phyloP scores from a whole-genome alignment of 176 grass and related monocot species.

The Oryza coarctata region DNA sequence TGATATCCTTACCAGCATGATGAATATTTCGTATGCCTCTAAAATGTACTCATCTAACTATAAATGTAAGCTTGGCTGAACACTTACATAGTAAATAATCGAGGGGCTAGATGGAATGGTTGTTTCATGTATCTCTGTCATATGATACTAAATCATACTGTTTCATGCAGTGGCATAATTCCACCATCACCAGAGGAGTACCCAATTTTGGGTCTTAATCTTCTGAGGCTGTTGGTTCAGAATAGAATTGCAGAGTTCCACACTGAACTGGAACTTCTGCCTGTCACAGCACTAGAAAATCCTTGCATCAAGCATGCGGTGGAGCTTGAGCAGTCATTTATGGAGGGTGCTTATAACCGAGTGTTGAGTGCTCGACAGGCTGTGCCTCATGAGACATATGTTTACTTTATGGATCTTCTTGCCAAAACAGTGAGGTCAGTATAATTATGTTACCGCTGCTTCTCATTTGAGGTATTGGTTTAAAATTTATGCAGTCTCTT shows the following conservation, averaged over 20 bases:
- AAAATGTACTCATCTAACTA: background rate
- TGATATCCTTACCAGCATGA: background rate
- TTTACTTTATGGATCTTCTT: slow-evolving; percentile 99
- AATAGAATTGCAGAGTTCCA: slow-evolving; percentile 99
- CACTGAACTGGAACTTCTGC: slow-evolving; percentile 86
- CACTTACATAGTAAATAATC: background rate
- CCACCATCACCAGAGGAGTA: slow-evolving; percentile 67
- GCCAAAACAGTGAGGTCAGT: slow-evolving; percentile 92
- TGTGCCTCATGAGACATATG: slow-evolving; percentile 72
- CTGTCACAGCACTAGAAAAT: slow-evolving; percentile 59
- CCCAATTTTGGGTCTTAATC: slow-evolving; percentile 76
- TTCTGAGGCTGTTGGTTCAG: slow-evolving; percentile 84
- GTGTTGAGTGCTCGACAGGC: slow-evolving; percentile 68
- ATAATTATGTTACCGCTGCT: slow-evolving; percentile 2
- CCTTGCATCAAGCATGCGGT: slow-evolving; percentile 76
- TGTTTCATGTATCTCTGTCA: slow-evolving; percentile 2
- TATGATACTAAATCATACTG: slow-evolving; percentile 18
- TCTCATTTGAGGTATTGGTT: slow-evolving; percentile 11
- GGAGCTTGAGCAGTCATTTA: slow-evolving; percentile 83
- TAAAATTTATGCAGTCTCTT: background rate
- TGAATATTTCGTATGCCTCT: background rate
- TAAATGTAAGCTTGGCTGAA: background rate
- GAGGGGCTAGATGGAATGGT: background rate
- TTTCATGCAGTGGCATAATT: slow-evolving; percentile 72
- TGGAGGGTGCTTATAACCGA: slow-evolving; percentile 85